These are phyloP conservation scores for Rachicladosporium sp. DNA, from an alignment of 2,329 filamentous ascomycete species.

Conservation along the genomic window DNA sequence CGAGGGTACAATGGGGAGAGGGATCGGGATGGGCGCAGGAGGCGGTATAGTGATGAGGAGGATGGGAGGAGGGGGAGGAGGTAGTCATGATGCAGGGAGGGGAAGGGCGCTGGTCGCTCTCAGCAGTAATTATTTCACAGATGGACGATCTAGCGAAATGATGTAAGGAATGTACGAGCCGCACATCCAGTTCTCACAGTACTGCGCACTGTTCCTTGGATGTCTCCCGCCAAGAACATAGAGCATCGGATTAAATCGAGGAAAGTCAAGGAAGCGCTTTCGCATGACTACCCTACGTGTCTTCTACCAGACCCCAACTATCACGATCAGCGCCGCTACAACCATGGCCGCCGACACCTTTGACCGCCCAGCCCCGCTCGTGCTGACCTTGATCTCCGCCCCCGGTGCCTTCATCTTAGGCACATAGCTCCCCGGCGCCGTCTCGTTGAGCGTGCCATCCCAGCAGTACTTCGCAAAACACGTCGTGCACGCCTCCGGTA, in stretches of 20 bases:
- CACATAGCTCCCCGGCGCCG: conserved; percentile 12
- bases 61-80: neutral
- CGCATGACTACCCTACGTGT: too few species aligned
- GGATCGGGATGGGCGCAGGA: neutral
- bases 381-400: conserved; percentile 4
- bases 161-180: too few species aligned
- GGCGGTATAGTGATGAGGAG: conserved; percentile 6
- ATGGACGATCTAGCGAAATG: too few species aligned
- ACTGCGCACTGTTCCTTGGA: too few species aligned
- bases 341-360: neutral
- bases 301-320: too few species aligned
- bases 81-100: neutral
- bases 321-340: too few species aligned
- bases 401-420: conserved; percentile 16
- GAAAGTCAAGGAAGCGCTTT: too few species aligned
- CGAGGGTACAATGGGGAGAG: neutral
- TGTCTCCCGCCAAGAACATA: too few species aligned
- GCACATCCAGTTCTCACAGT: too few species aligned
- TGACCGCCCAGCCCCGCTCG: conserved; percentile 6
- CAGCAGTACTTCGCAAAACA: conserved; percentile 87
- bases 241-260: too few species aligned
- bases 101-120: too few species aligned
- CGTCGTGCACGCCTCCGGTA: conserved; percentile 58
- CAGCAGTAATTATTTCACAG: too few species aligned
- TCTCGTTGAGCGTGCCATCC: conserved; percentile 55